phyloP scores from a whole-genome alignment of 2,329 filamentous ascomycete species.

The Phaeosphaeriaceae sp. region DNA sequence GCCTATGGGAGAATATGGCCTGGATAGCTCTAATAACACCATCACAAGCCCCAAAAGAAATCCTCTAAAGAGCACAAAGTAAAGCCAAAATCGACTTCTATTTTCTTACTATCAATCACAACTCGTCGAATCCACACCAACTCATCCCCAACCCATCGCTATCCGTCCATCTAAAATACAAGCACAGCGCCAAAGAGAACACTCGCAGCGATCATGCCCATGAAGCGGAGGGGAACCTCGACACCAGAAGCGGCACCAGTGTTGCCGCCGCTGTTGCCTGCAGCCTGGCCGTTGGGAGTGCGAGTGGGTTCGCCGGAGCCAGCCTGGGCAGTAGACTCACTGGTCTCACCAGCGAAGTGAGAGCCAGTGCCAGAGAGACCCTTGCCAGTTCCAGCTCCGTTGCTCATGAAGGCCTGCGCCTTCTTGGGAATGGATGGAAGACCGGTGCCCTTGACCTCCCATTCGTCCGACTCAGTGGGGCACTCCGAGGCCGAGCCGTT shows the following conservation, averaged over 20 bases:
- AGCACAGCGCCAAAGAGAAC: conserved; percentile 41
- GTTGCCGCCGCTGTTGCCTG: conserved; percentile 7
- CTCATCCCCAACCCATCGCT: neutral
- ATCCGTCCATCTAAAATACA: conserved; percentile 31
- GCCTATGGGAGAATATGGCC: neutral
- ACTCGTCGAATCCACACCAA: neutral
- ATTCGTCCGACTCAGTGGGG: conserved; percentile 61
- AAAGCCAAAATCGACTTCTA: conserved; percentile 8
- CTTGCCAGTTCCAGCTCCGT: conserved; percentile 63
- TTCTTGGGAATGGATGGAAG: conserved; percentile 65
- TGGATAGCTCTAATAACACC: neutral
- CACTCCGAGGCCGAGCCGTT: conserved; percentile 61
- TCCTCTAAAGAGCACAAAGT: conserved; percentile 8
- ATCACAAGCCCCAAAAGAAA: conserved; percentile 1
- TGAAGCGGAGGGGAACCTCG: conserved; percentile 37
- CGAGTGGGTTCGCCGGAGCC: conserved; percentile 38
- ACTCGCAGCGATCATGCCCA: conserved; percentile 40
- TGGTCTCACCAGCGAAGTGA: conserved; percentile 41
- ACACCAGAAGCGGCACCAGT: conserved; percentile 29
- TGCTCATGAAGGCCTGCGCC: conserved; percentile 63
- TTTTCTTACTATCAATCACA: conserved; percentile 7
- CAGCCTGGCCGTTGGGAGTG: conserved; percentile 21
- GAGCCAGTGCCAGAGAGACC: conserved; percentile 61
- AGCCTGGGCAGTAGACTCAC: conserved; percentile 34
- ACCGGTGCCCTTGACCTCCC: conserved; percentile 59